Base-by-base conservation (phyloP, 441 rosid species). In the Cnidoscolus chayamansa region DNA sequence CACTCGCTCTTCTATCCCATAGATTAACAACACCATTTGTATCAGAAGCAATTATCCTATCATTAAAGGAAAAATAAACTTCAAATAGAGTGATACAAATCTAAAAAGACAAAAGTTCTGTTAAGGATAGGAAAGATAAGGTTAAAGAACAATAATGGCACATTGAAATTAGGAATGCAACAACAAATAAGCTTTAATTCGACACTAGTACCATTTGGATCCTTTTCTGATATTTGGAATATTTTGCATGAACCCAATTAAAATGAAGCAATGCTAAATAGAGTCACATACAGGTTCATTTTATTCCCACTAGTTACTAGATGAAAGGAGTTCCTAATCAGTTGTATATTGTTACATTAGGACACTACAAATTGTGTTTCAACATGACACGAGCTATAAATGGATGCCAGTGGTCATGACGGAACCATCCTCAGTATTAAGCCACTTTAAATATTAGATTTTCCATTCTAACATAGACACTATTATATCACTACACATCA, bases 1-100 rank as follows among this genome's bases (percentile, higher is more conserved):
- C 63, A 55, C 92, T 65, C 58, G 40, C 77, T 83, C 96, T 86
- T 84, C 93, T 88, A 82, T 95, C 99, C 99, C 98, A 95, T 67
- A 95, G 43, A 80, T 84, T 84, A 70, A 95, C 80, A 49, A 70
- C 68, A 63, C 99, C 97, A 74, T 79, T 73, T 19, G 89, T 87
- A 76, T 91, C 96, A 50, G 98, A 86, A 79, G 93, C 88, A 81
- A 90, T 71, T 77, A 95, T 68, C 88, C 99, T 95, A 40, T 56
- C 63, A 71, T 63, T 5, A 63, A 72, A 72, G 54, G 59, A 69
- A 65, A 63, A 79, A 67, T 9, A 19, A 48, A 8, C 43, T 10
- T 63, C 51, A 5, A 58, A 30, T 20, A 49, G 19, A 32, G 40
- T 31, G 58, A 45, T 43, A n/a, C 35, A 30, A 1, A 17, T 20